A percentile compares a stretch with the other conserved stretches of the same genome.
These are phyloP conservation scores for Zygoascus bituminiphila DNA, from an alignment of 805 yeast genomes.

Conservation along the genomic window DNA sequence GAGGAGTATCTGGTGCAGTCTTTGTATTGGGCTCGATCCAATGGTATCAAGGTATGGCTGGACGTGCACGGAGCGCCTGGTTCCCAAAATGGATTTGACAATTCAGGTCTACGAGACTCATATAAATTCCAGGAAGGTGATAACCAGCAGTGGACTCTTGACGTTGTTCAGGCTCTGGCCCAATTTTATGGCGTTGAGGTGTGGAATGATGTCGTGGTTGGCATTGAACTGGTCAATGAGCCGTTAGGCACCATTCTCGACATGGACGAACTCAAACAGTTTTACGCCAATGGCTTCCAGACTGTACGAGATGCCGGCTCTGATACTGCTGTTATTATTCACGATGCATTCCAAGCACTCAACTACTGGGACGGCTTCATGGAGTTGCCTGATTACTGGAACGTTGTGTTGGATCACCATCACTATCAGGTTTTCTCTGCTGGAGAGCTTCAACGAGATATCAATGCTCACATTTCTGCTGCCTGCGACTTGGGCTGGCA, in stretches of 20 bases:
- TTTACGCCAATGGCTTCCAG: slow-evolving; percentile 55
- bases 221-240: slow-evolving; percentile 81
- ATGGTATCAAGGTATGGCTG: slow-evolving; percentile 71
- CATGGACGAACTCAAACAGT: slow-evolving; percentile 48
- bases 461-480: slow-evolving; percentile 52
- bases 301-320: slow-evolving; percentile 47
- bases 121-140: slow-evolving; percentile 43
- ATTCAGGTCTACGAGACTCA: slow-evolving; percentile 74
- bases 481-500: slow-evolving; percentile 46
- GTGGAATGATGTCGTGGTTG: slow-evolving; percentile 66
- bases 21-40: slow-evolving; percentile 58
- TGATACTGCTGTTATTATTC: slow-evolving; percentile 55
- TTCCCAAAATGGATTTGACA: slow-evolving; percentile 92
- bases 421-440: slow-evolving; percentile 78
- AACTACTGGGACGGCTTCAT: slow-evolving; percentile 58
- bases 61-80: slow-evolving; percentile 97
- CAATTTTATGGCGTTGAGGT: slow-evolving; percentile 54
- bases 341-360: slow-evolving; percentile 67
- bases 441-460: slow-evolving; percentile 47
- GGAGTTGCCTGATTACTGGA: slow-evolving; percentile 40
- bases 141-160: slow-evolving; percentile 46
- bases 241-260: slow-evolving; percentile 71
- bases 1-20: slow-evolving; percentile 65
- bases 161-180: slow-evolving; percentile 47
- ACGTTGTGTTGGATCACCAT: slow-evolving; percentile 79